Conservation (phyloP, 192 early-diverging fungal species). For the Coemansia furcata region DNA sequence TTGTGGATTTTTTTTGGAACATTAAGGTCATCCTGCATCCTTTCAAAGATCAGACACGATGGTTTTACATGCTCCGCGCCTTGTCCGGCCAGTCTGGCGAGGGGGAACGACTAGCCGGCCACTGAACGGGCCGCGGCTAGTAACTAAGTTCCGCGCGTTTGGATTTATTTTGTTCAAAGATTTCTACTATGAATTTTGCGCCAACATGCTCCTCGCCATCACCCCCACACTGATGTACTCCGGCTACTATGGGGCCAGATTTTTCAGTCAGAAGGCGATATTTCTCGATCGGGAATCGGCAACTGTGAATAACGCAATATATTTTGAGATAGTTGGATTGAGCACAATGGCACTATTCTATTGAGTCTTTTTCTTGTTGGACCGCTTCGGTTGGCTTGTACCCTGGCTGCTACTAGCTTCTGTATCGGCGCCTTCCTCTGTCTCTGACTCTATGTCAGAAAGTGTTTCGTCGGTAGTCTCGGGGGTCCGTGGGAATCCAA, state of each 20-base stretch:
- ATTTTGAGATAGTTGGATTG: too few relatives aligned
- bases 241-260: constrained; percentile 3
- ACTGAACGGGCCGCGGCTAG: constrained; percentile 27
- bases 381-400: neutral
- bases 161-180: constrained; percentile 47
- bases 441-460: neutral
- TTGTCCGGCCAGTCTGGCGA: constrained; percentile 46
- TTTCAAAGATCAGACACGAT: constrained; percentile 47
- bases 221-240: neutral
- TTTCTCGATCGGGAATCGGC: neutral
- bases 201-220: neutral
- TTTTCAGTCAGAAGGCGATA: too few relatives aligned
- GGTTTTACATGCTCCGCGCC: constrained; percentile 53
- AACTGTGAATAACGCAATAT: neutral
- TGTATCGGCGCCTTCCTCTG: neutral
- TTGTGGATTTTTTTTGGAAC: constrained; percentile 10
- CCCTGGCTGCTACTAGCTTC: neutral
- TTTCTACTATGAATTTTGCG: neutral
- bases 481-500: neutral
- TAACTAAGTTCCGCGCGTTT: constrained; percentile 46
- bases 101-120: constrained; percentile 45
- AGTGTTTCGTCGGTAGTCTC: neutral
- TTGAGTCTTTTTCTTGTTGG: neutral
- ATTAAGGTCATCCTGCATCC: constrained; percentile 49
- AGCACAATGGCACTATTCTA: neutral